phyloP scores from a whole-genome alignment of 331 rosid genomes.

The Erythrophleum ivorense region DNA sequence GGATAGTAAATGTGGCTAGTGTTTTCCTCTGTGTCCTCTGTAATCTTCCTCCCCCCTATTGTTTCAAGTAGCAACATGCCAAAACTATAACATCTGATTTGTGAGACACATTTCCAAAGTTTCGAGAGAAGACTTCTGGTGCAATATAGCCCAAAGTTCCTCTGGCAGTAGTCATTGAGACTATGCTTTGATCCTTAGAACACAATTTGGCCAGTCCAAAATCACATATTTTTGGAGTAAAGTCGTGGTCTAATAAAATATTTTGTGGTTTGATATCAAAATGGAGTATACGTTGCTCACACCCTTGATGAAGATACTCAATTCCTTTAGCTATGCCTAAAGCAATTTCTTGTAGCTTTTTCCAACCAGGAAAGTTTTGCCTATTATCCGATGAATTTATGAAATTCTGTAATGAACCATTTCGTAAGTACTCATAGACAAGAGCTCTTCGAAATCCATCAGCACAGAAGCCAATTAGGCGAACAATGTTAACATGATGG shows the following conservation, averaged over 20 bases:
- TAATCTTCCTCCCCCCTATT: constrained; percentile 22
- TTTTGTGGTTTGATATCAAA: constrained; percentile 56
- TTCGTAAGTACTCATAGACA: constrained; percentile 45
- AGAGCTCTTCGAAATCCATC: constrained; percentile 47
- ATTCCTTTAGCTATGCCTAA: constrained; percentile 51
- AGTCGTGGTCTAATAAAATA: constrained; percentile 45
- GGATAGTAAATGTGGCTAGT: constrained; percentile 7
- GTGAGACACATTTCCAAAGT: neutral
- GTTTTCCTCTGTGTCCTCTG: neutral
- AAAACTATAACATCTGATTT: constrained; percentile 12
- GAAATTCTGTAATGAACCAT: constrained; percentile 44
- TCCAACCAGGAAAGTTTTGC: constrained; percentile 45
- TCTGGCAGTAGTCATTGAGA: constrained; percentile 37
- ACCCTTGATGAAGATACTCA: constrained; percentile 56
- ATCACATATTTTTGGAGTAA: constrained; percentile 50
- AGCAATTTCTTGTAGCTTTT: constrained; percentile 45
- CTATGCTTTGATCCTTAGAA: constrained; percentile 30
- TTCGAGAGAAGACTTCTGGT: neutral
- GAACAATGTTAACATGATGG: constrained; percentile 56
- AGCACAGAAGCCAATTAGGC: constrained; percentile 47
- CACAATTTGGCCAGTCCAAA: constrained; percentile 48
- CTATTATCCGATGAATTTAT: constrained; percentile 16
- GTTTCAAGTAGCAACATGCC: neutral
- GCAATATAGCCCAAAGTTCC: constrained; percentile 43
- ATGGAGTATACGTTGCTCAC: constrained; percentile 50